Conservation (phyloP, 352 stramenopile species). For the Phytophthora ramorum region DNA sequence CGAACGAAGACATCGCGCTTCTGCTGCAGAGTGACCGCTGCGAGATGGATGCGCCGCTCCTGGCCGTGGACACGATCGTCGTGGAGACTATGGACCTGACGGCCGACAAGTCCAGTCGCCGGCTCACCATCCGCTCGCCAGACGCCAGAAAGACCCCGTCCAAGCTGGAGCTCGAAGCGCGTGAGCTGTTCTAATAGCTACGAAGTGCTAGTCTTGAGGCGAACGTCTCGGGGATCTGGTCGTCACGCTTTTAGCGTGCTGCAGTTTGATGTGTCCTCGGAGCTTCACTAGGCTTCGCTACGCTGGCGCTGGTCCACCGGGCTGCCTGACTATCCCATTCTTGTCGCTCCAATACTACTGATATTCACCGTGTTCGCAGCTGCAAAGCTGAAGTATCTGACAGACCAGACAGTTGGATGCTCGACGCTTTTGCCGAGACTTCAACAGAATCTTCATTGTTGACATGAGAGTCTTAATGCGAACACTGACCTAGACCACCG, state of each 20-base stretch:
- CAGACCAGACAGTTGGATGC: background rate
- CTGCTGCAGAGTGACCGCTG: slow-evolving; percentile 41
- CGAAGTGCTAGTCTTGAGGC: background rate
- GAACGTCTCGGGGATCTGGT: background rate
- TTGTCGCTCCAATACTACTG: background rate
- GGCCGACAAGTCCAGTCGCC: slow-evolving; percentile 58
- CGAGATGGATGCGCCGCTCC: slow-evolving; percentile 41
- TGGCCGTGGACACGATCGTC: slow-evolving; percentile 71
- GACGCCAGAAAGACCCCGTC: slow-evolving; percentile 26
- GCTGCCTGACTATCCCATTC: slow-evolving; percentile 2
- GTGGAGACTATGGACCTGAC: slow-evolving; percentile 75
- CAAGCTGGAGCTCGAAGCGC: slow-evolving; percentile 66
- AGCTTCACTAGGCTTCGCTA: no score
- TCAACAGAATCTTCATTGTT: background rate
- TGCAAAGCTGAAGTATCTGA: slow-evolving; percentile 2
- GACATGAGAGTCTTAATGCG: no score
- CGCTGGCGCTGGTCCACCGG: background rate
- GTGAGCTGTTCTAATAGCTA: slow-evolving; percentile 67
- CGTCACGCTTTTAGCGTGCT: background rate
- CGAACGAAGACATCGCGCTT: slow-evolving; percentile 64
- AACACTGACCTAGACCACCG: no score
- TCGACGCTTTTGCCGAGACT: background rate
- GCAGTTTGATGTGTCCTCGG: background rate
- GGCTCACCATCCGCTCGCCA: slow-evolving; percentile 59
- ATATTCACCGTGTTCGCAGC: background rate